Percentiles rank a stretch among this genome's conserved stretches.
Conservation (phyloP, 2,329 filamentous ascomycete genomes). For the Zasmidium angulare region DNA sequence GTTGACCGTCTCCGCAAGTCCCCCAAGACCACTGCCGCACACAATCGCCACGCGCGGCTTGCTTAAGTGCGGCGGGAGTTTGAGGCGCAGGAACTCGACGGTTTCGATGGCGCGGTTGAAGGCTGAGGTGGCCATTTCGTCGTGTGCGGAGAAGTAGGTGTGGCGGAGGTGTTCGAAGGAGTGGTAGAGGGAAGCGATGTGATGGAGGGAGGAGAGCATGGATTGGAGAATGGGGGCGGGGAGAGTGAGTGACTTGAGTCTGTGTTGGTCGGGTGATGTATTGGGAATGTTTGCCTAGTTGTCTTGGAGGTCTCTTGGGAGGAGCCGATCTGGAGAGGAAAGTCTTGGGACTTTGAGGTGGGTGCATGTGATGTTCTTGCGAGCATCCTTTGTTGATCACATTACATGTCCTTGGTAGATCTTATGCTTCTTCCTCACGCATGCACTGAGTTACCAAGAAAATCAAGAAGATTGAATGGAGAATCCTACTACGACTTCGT, state of each 20-base stretch:
- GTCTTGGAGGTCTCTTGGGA: background rate
- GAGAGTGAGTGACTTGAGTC: no score
- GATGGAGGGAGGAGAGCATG: constrained; percentile 23
- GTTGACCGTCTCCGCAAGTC: constrained; percentile 58
- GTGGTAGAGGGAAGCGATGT: constrained; percentile 35
- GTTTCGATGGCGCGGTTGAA: constrained; percentile 47
- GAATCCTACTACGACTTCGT: background rate
- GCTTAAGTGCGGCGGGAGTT: constrained; percentile 52
- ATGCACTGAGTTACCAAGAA: no score
- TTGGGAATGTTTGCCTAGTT: background rate
- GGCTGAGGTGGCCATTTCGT: constrained; percentile 35
- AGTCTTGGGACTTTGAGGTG: background rate
- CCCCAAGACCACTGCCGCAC: constrained; percentile 64
- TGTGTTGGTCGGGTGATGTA: background rate
- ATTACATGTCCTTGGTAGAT: no score
- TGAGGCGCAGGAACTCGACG: constrained; percentile 48
- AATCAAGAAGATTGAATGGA: background rate
- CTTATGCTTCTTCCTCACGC: no score
- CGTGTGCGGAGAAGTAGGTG: constrained; percentile 32
- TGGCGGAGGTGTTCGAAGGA: constrained; percentile 32
- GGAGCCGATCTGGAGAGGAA: background rate
- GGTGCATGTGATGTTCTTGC: no score
- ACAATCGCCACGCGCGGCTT: constrained; percentile 61
- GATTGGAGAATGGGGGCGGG: background rate
- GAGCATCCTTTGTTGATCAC: no score